phyloP scores from a whole-genome alignment of 306 rosid genomes.

The Phaseolus lunatus region DNA sequence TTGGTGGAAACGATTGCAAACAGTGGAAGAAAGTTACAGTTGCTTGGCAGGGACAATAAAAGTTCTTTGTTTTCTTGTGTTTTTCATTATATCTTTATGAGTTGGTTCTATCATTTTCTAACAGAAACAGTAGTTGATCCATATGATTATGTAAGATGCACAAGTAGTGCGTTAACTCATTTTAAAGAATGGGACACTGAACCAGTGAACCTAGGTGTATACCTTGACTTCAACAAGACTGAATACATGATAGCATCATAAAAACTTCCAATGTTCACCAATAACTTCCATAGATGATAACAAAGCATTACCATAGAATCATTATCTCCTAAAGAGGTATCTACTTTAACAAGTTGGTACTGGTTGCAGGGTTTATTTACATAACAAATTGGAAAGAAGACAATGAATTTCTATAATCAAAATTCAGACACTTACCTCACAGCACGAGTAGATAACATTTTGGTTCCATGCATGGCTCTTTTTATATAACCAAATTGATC shows the following conservation, averaged over 20 bases:
- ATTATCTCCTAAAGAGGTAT: conserved; percentile 16
- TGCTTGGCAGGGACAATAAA: too few relatives aligned
- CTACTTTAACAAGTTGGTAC: not conserved
- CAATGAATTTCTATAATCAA: conserved; percentile 4
- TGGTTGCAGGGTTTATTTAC: not conserved
- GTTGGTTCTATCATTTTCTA: not conserved
- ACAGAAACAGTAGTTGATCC: not conserved
- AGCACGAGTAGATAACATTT: conserved; percentile 85
- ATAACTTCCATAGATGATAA: not conserved
- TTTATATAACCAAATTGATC: conserved; percentile 93
- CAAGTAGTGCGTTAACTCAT: too few relatives aligned
- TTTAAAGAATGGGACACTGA: not conserved
- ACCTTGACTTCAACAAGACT: not conserved
- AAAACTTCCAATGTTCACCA: conserved; percentile 20
- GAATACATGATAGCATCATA: not conserved
- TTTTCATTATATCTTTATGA: too few relatives aligned
- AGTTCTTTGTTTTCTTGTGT: too few relatives aligned
- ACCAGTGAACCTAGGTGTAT: not conserved
- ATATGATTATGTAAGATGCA: not conserved
- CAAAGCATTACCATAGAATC: conserved; percentile 9
- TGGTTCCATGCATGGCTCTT: conserved; percentile 98
- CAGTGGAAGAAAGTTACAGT: too few relatives aligned
- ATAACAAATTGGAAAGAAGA: not conserved
- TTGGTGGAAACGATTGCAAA: too few relatives aligned
- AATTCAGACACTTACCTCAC: conserved; percentile 68